Evolutionary conservation across 805 yeast species (phyloP).

Genomic region (Candida ponderosae): DNA sequence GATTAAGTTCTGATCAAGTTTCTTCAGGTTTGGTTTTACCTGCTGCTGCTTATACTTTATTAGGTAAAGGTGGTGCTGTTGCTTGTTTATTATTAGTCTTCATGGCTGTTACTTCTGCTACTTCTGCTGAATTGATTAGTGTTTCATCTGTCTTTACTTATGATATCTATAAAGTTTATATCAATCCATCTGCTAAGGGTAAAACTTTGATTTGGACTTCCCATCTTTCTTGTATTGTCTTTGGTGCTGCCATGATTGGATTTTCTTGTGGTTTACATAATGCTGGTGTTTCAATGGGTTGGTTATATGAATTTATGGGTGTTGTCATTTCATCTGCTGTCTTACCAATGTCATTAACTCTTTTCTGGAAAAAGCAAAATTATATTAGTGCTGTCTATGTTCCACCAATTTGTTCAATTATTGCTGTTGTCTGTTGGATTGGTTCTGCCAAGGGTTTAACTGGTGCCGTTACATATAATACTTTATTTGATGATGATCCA

Average conservation of each 20-base stretch:
- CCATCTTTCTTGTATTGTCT: constrained; percentile 57
- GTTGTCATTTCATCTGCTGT: constrained; percentile 84
- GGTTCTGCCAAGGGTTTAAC: constrained; percentile 37
- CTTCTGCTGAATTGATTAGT: constrained; percentile 86
- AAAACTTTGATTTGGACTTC: constrained; percentile 62
- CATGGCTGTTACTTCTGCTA: constrained; percentile 90
- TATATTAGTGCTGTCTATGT: constrained; percentile 61
- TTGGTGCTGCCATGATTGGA: constrained; percentile 64
- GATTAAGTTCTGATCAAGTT: constrained; percentile 60
- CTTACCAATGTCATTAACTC: constrained; percentile 61
- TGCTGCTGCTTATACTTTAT: constrained; percentile 66
- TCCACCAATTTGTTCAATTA: constrained; percentile 70
- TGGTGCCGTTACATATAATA: constrained; percentile 37
- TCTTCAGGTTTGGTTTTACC: constrained; percentile 72
- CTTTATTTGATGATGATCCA: constrained; percentile 76
- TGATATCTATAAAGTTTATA: constrained; percentile 75
- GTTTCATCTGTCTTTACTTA: constrained; percentile 81
- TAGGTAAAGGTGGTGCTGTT: constrained; percentile 86
- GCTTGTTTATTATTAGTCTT: constrained; percentile 73
- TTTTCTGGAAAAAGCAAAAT: constrained; percentile 60
- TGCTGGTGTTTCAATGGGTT: constrained; percentile 82
- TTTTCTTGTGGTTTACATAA: constrained; percentile 77
- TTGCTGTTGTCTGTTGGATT: constrained; percentile 69
- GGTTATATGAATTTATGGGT: constrained; percentile 83
- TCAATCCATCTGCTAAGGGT: constrained; percentile 74